These are phyloP conservation scores for Clavispora asparagi DNA, from an alignment of 805 yeast genomes.

Conservation along the genomic window DNA sequence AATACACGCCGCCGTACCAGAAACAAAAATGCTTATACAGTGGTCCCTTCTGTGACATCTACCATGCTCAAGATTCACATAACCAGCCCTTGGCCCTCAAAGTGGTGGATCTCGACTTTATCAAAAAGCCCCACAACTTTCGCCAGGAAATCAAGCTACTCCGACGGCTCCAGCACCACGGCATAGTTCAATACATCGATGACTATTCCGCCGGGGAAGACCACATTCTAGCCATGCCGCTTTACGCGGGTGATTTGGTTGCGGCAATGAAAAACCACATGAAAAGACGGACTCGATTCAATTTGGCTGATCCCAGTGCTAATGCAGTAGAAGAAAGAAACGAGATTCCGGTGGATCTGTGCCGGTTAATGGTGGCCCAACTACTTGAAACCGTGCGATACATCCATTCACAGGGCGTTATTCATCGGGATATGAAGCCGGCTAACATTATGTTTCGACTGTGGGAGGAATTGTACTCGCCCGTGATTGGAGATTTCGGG, in stretches of 20 bases:
- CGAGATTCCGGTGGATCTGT: slow-evolving; percentile 10
- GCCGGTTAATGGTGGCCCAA: slow-evolving; percentile 11
- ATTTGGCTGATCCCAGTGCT: slow-evolving; percentile 19
- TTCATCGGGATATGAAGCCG: slow-evolving; percentile 41
- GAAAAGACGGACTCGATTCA: slow-evolving; percentile 19
- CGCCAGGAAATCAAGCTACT: slow-evolving; percentile 27
- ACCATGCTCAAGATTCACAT: slow-evolving; percentile 16
- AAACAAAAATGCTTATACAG: slow-evolving; percentile 21
- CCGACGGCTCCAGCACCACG: slow-evolving; percentile 12
- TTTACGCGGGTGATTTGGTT: slow-evolving; percentile 22
- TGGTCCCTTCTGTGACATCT: slow-evolving; percentile 33
- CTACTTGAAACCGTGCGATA: slow-evolving; percentile 21
- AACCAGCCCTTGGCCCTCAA: slow-evolving; percentile 25
- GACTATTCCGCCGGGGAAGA: slow-evolving; percentile 26
- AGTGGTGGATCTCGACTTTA: slow-evolving; percentile 33
- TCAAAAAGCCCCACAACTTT: slow-evolving; percentile 32
- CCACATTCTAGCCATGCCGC: slow-evolving; percentile 27
- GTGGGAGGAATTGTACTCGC: slow-evolving; percentile 17
- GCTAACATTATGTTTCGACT: slow-evolving; percentile 26
- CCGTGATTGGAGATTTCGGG: slow-evolving; percentile 62
- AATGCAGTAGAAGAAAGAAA: slow-evolving; percentile 7
- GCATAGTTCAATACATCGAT: slow-evolving; percentile 15
- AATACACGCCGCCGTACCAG: slow-evolving; percentile 9
- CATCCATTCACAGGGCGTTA: slow-evolving; percentile 29
- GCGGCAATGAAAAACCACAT: slow-evolving; percentile 18